Base-by-base conservation (phyloP, 2,329 filamentous ascomycete genomes). In the Neofusicoccum sp. region DNA sequence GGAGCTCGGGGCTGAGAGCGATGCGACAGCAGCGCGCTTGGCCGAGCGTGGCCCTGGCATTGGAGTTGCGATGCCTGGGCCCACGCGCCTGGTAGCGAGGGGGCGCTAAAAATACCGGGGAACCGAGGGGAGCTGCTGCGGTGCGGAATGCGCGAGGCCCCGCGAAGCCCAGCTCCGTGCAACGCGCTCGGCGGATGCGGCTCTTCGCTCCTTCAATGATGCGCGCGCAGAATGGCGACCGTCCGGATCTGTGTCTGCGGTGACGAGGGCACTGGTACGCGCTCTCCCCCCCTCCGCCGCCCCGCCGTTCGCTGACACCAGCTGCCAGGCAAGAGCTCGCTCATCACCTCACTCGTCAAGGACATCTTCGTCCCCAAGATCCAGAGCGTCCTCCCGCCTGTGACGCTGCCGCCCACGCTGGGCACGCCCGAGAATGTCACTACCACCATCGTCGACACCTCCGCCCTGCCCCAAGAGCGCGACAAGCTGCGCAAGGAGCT, bases 281-380 rank as follows among this genome's bases (percentile, higher is more conserved):
- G 14, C 20, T 8, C n/a, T 30, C 38, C 24, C 26, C 11, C 12
- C 26, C 24, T 48, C 7, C 33, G 14, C 24, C 1, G n/a, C 16
- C 1, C 12, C 34, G 6, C 36, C 6, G 28, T n/a, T 26, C n/a
- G 28, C 60, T 62, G 45, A 64, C 62, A 33, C 20, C 28, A 26
- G 11, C 14, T 4, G 40, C 71, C 72, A 60, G 75, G 75, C 65
- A 77, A 77, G 68, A 75, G 73, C 73, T 75, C 73, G 66, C 72
- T 96, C 74, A 96, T 96, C 72, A 95, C 93, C 60, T 96, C 92
- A 61, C 87, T 99, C 40, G 93, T 99, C 74, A 98, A 98, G 74
- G 93, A 97, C 73, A 90, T 93, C 75, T 99, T 98, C 76, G 90
- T 98, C 69, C 91, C 89, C 65, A 96, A 96, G 79, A 97, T 99